Conservation (phyloP, 1,139 yeast genomes). For the Blastobotrys illinoisensis region DNA sequence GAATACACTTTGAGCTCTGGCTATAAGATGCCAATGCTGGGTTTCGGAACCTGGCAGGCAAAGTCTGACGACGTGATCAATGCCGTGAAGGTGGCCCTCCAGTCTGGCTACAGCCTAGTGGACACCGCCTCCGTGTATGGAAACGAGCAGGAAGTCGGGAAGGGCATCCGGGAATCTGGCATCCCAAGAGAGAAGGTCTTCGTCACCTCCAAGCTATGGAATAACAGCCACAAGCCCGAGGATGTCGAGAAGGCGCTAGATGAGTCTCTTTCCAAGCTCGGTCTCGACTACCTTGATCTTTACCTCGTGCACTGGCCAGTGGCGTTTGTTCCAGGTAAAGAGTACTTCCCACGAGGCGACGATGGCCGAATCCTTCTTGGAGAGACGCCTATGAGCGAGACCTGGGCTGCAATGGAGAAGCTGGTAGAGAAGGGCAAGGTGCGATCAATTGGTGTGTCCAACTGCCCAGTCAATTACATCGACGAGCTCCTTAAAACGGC, state of each 20-base stretch:
- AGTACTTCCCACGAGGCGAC: conserved; percentile 36
- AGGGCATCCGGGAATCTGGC: conserved; percentile 33
- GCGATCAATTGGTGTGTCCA: conserved; percentile 74
- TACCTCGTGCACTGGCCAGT: conserved; percentile 74
- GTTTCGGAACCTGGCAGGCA: conserved; percentile 61
- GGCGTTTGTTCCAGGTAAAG: conserved; percentile 37
- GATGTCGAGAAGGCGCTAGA: conserved; percentile 51
- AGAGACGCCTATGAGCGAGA: conserved; percentile 62
- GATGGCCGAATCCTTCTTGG: conserved; percentile 49
- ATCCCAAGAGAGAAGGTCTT: conserved; percentile 57
- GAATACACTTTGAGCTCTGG: conserved; percentile 21
- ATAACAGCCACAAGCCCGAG: conserved; percentile 42
- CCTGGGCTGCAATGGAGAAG: conserved; percentile 68
- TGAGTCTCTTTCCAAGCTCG: conserved; percentile 51
- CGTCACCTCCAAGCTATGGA: conserved; percentile 77
- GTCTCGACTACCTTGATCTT: conserved; percentile 63
- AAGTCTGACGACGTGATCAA: conserved; percentile 25
- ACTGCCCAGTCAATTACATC: conserved; percentile 66
- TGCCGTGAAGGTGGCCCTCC: conserved; percentile 32
- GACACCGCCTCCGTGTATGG: conserved; percentile 57
- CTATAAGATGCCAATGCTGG: conserved; percentile 41
- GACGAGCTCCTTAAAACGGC: conserved; percentile 67
- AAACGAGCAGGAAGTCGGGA: conserved; percentile 53
- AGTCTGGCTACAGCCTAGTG: conserved; percentile 53
- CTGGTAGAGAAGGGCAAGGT: conserved; percentile 55